Evolutionary conservation across 495 filamentous ascomycete species (phyloP).

Genomic region (Melanomma pulvis-pyrius): DNA sequence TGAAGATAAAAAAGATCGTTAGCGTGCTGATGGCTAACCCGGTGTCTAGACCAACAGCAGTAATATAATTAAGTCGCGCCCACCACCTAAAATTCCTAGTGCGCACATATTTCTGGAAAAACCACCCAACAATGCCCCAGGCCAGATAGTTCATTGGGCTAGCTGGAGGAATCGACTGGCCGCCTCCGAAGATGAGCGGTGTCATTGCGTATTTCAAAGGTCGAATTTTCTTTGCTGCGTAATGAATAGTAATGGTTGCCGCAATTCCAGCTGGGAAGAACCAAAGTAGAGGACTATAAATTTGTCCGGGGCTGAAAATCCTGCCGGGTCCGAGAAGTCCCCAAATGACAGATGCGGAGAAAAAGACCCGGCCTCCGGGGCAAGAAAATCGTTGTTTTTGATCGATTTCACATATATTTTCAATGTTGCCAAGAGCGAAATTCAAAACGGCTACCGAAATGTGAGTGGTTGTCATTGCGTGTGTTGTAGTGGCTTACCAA

Average conservation of each 20-base stretch:
- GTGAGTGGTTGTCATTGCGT: background rate
- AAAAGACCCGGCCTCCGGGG: slow-evolving; percentile 69
- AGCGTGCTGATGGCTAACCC: slow-evolving; percentile 65
- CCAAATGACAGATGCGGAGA: slow-evolving; percentile 70
- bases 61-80: slow-evolving; percentile 66
- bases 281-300: slow-evolving; percentile 65
- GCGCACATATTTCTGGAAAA: slow-evolving; percentile 65
- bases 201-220: slow-evolving; percentile 61
- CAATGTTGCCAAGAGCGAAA: slow-evolving; percentile 64
- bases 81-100: slow-evolving; percentile 66
- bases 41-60: slow-evolving; percentile 63
- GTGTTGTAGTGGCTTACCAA: background rate
- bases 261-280: slow-evolving; percentile 66
- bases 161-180: slow-evolving; percentile 65
- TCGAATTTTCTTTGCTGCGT: slow-evolving; percentile 57
- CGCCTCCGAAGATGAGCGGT: slow-evolving; percentile 70
- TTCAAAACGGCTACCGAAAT: slow-evolving; percentile 59
- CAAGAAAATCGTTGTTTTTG: slow-evolving; percentile 69
- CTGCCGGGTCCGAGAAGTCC: slow-evolving; percentile 67
- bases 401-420: slow-evolving; percentile 61
- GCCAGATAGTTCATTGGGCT: slow-evolving; percentile 70
- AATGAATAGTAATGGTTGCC: slow-evolving; percentile 60
- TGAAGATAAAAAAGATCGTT: slow-evolving; percentile 64
- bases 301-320: slow-evolving; percentile 68
- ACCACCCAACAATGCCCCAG: slow-evolving; percentile 67